Percentiles rank a stretch among this genome's conserved stretches.
Evolutionary conservation across 2,329 filamentous ascomycete species (phyloP).

Genomic region (Karstenula rhodostoma): DNA sequence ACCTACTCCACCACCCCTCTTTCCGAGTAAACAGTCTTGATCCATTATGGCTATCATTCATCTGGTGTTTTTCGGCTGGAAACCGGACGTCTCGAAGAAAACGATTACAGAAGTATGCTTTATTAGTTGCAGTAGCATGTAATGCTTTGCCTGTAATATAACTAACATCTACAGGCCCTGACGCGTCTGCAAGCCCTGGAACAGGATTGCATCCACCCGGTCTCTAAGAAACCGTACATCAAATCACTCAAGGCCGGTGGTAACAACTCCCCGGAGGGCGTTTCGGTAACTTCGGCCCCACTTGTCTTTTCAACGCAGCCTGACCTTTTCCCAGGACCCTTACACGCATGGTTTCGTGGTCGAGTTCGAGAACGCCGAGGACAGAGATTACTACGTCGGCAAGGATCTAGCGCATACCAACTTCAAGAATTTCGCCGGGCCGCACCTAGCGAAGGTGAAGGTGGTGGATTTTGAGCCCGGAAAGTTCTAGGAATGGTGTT

Average conservation of each 20-base stretch:
- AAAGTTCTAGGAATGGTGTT: slow-evolving; percentile 48
- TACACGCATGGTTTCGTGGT: slow-evolving; percentile 75
- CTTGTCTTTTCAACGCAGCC: background rate
- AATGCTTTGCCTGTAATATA: slow-evolving; percentile 15
- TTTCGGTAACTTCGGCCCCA: slow-evolving; percentile 59
- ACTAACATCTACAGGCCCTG: slow-evolving; percentile 57
- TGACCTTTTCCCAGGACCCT: slow-evolving; percentile 54
- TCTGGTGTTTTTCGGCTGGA: slow-evolving; percentile 74
- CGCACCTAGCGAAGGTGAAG: slow-evolving; percentile 61
- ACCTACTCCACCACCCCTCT: background rate
- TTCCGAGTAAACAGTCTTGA: background rate
- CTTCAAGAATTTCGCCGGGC: slow-evolving; percentile 63
- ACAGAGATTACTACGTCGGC: slow-evolving; percentile 73
- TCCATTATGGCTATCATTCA: slow-evolving; percentile 67
- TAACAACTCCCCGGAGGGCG: slow-evolving; percentile 69
- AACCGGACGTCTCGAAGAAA: slow-evolving; percentile 57
- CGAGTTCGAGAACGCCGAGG: slow-evolving; percentile 69
- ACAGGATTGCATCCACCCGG: slow-evolving; percentile 67
- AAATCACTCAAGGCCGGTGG: slow-evolving; percentile 64
- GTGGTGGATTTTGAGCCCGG: slow-evolving; percentile 69
- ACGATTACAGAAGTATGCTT: slow-evolving; percentile 63
- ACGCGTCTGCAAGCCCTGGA: slow-evolving; percentile 64
- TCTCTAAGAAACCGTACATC: slow-evolving; percentile 67
- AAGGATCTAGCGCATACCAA: slow-evolving; percentile 70
- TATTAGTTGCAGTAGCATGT: slow-evolving; percentile 1